Base-by-base conservation (phyloP, 768 basidiomycete species). In the Cystobasidium onofrii region DNA sequence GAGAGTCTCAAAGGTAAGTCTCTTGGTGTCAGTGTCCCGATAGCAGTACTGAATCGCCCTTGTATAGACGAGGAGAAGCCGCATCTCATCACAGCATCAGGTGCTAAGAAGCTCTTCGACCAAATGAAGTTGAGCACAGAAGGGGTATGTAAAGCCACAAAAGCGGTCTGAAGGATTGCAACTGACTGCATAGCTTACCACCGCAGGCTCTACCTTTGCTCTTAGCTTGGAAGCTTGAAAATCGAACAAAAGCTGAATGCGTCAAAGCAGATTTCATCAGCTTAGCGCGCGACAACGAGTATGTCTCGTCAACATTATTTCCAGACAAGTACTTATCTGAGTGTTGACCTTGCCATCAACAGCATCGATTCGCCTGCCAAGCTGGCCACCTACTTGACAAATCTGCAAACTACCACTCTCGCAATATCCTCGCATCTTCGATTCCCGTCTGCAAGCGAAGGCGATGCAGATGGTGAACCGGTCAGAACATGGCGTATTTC, bases 321-420 rank as follows among this genome's bases (percentile, higher is more conserved):
- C n/a, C n/a, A n/a, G n/a, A 41, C 7, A 10, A 20, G 18, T 34
- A 1, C 3, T 27, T 27, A 7, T 9, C 39, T 64, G 15, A 12
- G 7, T 10, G 33, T 6, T 29, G 39, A 6, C 39, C 7, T 39
- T 31, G 15, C 43, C 46, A 13, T 50, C 17, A 2, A 23, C 65
- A 67, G 65, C 46, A 52, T 67, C 29, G 65, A 67, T 31, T 29
- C 65, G 25, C 65, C 65, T 2, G 31, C 23, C 4, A 67, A 67
- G 23, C 29, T 67, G 15, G 6, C 65, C 29, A 27, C 29, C 15
- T 67, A 52, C 41, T 50, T 67, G 39, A 52, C 29, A 27, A 31
- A 4, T 18, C 20, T 67, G 17, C 39, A 29, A 18, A 67, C n/a
- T 2, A 52, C 39, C 10, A 67, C 65, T 13, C 44, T 67, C 4